Evolutionary conservation across 768 basidiomycete genomes (phyloP).

Genomic region (Mycena amicta): DNA sequence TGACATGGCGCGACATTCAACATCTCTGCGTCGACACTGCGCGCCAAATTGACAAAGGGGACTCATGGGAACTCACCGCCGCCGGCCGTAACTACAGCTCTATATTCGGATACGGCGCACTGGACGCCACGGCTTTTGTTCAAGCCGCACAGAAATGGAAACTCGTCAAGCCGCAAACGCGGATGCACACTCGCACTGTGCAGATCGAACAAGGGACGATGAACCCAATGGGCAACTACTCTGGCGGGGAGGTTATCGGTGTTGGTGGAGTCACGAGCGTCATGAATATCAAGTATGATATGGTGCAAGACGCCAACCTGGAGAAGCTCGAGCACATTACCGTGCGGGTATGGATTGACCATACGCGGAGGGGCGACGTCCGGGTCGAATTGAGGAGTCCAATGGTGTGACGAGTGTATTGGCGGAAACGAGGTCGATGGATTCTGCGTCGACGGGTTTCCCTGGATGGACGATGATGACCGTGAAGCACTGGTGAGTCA

Average conservation of each 20-base stretch:
- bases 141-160: conserved; percentile 81
- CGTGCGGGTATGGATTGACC: conserved; percentile 88
- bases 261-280: conserved; percentile 64
- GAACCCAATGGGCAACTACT: conserved; percentile 51
- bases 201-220: conserved; percentile 67
- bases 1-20: conserved; percentile 96
- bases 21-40: conserved; percentile 82
- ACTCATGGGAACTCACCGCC: conserved; percentile 89
- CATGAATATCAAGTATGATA: conserved; percentile 67
- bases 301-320: conserved; percentile 75
- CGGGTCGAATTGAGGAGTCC: conserved; percentile 90
- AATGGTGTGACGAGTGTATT: conserved; percentile 83
- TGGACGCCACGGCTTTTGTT: conserved; percentile 83
- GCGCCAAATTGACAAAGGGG: conserved; percentile 82
- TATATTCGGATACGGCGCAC: conserved; percentile 92
- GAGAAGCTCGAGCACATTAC: conserved; percentile 92
- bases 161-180: conserved; percentile 91
- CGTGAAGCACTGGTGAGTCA: conserved; percentile 90
- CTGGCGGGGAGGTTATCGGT: conserved; percentile 68
- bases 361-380: conserved; percentile 84
- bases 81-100: conserved; percentile 69
- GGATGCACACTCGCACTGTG: conserved; percentile 76
- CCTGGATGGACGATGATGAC: conserved; percentile 99
- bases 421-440: conserved; percentile 68
- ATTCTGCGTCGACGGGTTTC: conserved; percentile 69